Conservation (phyloP, 345 rosid species). For the Pistacia vera region DNA sequence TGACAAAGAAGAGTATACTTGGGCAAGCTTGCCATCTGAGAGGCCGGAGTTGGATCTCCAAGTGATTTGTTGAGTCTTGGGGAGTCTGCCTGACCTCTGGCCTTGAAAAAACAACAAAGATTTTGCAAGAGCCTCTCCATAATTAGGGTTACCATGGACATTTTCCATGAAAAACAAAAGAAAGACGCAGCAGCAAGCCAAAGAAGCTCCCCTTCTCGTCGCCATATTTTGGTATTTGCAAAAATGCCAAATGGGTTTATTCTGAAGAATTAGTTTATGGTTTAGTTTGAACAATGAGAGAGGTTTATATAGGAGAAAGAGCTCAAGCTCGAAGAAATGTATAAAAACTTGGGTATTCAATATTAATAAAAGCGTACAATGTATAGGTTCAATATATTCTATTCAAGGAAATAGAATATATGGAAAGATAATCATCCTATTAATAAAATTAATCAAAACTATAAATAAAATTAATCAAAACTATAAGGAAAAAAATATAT, state of each 20-base stretch:
- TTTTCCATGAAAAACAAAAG: slow-evolving; percentile 20
- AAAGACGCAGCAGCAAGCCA: slow-evolving; percentile 23
- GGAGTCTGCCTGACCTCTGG: slow-evolving; percentile 83
- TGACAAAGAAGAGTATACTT: slow-evolving; percentile 32
- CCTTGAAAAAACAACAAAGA: slow-evolving; percentile 88
- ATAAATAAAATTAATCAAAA: too few species aligned
- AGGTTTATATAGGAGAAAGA: slow-evolving; percentile 3
- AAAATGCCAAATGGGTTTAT: neutral
- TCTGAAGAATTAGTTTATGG: neutral
- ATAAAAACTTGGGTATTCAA: too few species aligned
- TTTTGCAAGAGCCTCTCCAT: slow-evolving; percentile 77
- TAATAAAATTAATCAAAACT: too few species aligned
- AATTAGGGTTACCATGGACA: slow-evolving; percentile 64
- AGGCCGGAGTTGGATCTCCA: slow-evolving; percentile 88
- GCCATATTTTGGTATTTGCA: slow-evolving; percentile 8
- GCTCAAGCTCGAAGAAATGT: too few species aligned
- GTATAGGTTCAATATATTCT: too few species aligned
- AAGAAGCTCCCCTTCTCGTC: slow-evolving; percentile 16
- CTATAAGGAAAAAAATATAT: too few species aligned
- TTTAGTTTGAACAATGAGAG: neutral
- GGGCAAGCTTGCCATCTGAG: slow-evolving; percentile 64
- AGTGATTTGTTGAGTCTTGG: slow-evolving; percentile 46
- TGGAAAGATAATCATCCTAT: too few species aligned
- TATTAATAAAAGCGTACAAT: too few species aligned
- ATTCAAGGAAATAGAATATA: too few species aligned